phyloP scores from a whole-genome alignment of 805 yeast species.

The Jamesozyma rosinii region DNA sequence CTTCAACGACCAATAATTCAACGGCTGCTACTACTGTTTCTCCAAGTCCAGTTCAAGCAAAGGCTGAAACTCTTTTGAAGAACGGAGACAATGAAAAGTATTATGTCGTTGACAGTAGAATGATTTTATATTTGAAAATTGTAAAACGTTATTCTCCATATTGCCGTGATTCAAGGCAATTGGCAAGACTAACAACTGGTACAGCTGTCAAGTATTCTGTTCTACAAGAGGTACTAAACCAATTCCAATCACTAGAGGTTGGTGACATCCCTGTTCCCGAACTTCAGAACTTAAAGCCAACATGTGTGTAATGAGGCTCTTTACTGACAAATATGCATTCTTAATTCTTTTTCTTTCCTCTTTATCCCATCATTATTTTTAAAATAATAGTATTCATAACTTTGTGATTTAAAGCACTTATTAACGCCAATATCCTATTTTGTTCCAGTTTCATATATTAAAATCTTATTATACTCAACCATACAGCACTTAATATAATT shows the following conservation, averaged over 20 bases:
- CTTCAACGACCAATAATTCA: constrained; percentile 6
- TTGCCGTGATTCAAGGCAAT: constrained; percentile 40
- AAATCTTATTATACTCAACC: constrained; percentile 5
- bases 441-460: constrained; percentile 1
- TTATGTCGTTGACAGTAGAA: constrained; percentile 34
- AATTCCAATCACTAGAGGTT: constrained; percentile 32
- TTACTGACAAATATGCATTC: not conserved
- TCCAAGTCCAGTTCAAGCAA: constrained; percentile 7
- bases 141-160: constrained; percentile 42
- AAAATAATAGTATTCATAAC: not conserved
- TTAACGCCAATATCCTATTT: not conserved
- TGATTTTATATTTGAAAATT: constrained; percentile 44
- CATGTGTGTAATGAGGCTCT: constrained; percentile 10
- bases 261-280: constrained; percentile 37
- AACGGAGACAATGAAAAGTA: constrained; percentile 7
- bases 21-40: constrained; percentile 8
- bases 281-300: constrained; percentile 29
- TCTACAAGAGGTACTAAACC: constrained; percentile 33
- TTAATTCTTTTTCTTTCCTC: not conserved
- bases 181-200: constrained; percentile 38
- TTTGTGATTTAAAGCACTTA: not conserved
- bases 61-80: constrained; percentile 3
- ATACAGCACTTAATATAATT: not conserved
- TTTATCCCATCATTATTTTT: not conserved
- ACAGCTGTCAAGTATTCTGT: constrained; percentile 38